Evolutionary conservation across 805 yeast species (phyloP), one percentile per base, ranked within the genome.

Genomic region (Kodamaea restingae): DNA sequence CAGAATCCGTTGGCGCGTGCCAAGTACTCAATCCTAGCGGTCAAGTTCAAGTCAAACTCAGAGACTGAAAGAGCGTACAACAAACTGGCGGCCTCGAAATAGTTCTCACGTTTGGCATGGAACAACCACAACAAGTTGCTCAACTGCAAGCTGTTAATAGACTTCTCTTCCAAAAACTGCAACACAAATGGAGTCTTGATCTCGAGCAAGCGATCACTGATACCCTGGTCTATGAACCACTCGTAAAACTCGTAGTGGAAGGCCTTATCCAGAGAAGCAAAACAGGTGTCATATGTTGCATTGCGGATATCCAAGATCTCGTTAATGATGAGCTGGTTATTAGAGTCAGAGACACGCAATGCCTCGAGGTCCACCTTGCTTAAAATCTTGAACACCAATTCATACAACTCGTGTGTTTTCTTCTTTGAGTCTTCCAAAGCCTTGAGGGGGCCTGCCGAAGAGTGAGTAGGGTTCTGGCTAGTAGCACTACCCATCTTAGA

Each of bases 1-100:
- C 95, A 84, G 66, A 87, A 88, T 2, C 96, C 96, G 59, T 84
- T 84, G 1, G 97, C 97, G 49, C 97, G 75, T 1, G 97, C 86
- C 39, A 93, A 68, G 56, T 76, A 88, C 60, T 90, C 96, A 32
- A 91, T 82, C 56, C 98, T 76, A 51, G 83, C 81, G 27, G 75
- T 72, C 42, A 91, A 71, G 26, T 74, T 65, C 36, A 91, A 68
- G 8, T 75, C 73, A 58, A 88, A 87, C 38, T 79, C 81, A 12
- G 95, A 83, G 15, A 80, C 65, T 0, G 96, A 83, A 41, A 93
- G 65, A 4, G 78, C 73, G 51, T 83, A 84, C 38, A 70, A 58
- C 35, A 88, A 67, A 47, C 76, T 76, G 0, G 97, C 96, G n/a
- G 98, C 95, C 26, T 80, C 80, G 50, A 76, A 80, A 58, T 81